Base-by-base conservation (phyloP, 805 yeast genomes). In the Candida rishiriensis region DNA sequence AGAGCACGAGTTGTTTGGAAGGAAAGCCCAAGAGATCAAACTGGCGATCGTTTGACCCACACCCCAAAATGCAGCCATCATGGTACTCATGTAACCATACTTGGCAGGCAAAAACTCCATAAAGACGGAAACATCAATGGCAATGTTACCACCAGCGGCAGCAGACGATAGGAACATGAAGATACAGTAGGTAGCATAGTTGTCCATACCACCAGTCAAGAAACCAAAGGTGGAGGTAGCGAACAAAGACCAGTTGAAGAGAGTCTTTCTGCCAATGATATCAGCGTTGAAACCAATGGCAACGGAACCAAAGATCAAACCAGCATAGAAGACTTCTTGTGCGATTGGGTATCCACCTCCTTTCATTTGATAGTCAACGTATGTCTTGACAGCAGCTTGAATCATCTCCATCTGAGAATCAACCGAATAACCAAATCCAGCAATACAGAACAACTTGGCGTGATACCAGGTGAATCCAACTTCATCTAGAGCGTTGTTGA, bases 61-160 rank as follows among this genome's bases (percentile, higher is more conserved):
- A 37, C 83, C 81, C 85, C 85, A 79, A 77, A 73, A 80, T 36
- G 70, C 64, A 17, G 82, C 78, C 61, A 79, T 69, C 32, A 75
- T 65, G 2, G 83, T 76, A 40, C 73, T 65, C 49, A 77, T 56
- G 70, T 72, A 78, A 50, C 76, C 79, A 51, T 71, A 62, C 39
- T 69, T 70, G 36, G 68, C 61, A 2, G 84, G 83, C 44, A 78
- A 61, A 44, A 71, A 76, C 53, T 78, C 81, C 32, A 78, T 56
- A 50, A 75, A 75, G 9, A 75, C 73, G 34, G 79, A 68, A 15
- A 79, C 72, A 55, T 78, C 83, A 16, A 76, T 59, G 3, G 75
- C 79, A 47, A 78, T 64, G 51, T 79, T 79, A 36, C 84, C 85
- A 40, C 83, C 84, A 3, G 74, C 73, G 9, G 73, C 72, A 36